phyloP scores from a whole-genome alignment of 202 grass and related monocot genomes.

The Carex sylvatica region DNA sequence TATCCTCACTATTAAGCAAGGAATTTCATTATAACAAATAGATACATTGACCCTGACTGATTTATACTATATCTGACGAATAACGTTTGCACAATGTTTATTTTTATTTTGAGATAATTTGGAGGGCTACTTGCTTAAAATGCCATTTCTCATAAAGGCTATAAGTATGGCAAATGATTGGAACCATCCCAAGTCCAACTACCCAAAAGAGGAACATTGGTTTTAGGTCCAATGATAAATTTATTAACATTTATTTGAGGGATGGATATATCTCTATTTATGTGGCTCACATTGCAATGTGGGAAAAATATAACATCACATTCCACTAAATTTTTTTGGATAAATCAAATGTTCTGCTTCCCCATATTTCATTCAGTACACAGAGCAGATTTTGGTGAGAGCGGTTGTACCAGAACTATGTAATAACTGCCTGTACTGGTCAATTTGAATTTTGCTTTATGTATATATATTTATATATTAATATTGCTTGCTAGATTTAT shows the following conservation, averaged over 20 bases:
- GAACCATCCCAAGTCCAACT: neutral
- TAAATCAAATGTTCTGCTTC: neutral
- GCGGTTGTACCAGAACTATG: neutral
- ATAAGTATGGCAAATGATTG: constrained; percentile 16
- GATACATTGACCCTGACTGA: neutral
- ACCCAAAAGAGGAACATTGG: neutral
- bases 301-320: neutral
- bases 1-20: neutral
- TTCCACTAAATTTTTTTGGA: neutral
- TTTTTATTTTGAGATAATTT: neutral
- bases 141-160: too few relatives aligned
- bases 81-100: neutral
- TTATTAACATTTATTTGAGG: neutral
- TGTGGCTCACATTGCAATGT: constrained; percentile 1
- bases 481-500: too few relatives aligned
- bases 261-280: neutral
- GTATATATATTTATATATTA: too few relatives aligned
- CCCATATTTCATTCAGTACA: neutral
- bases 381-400: neutral
- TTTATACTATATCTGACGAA: neutral
- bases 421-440: neutral
- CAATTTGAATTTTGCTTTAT: neutral
- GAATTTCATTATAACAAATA: neutral
- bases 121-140: neutral
- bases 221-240: constrained; percentile 30